Base-by-base conservation (phyloP, 768 basidiomycete genomes). In the Phanerochaete carnosa region DNA sequence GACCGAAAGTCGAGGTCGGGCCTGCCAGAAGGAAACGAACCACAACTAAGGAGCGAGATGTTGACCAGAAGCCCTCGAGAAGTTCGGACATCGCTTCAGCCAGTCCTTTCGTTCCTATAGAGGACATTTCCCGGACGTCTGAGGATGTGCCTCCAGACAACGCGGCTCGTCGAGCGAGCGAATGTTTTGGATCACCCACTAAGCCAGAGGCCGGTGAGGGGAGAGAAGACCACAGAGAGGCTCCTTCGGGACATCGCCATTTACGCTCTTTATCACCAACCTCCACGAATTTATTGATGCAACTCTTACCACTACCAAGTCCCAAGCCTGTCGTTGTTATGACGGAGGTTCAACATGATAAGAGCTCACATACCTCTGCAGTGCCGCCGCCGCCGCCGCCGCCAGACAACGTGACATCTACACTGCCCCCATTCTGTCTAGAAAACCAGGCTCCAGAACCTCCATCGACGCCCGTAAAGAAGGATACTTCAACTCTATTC, bases 241-340 rank as follows among this genome's bases (percentile, higher is more conserved):
- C 13, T 45, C 13, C 32, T 19, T 28, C 33, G 54, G 37, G 46
- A 28, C 45, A 52, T 23, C 56, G 46, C 5, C 60, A 59, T 6
- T 70, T 85, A 28, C 77, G 80, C 16, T 85, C 85, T 22, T 70
- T 88, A 39, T 88, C 87, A n/a, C 86, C 87, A 1, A 75, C 77
- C 15, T 88, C 89, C 45, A 73, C 74, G 39, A 70, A 68, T 55
- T 64, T 80, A 39, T 75, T 83, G 32, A 69, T 70, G n/a, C 75
- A 74, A 58, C 65, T 81, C 32, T 62, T 78, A 9, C 69, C 74
- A 0, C 28, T 43, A 16, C 32, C 19, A 43, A 43, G 19, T 19
- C 4, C 8, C 19, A 4, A 43, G 8, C 39, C 16, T 43, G 39
- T 12, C 8, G 39, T 4, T 7, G 16, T 19, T 19, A 43, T 19